Evolutionary conservation across 2,329 filamentous ascomycete species (phyloP).

Genomic region (Nothomitra cinnamomea): DNA sequence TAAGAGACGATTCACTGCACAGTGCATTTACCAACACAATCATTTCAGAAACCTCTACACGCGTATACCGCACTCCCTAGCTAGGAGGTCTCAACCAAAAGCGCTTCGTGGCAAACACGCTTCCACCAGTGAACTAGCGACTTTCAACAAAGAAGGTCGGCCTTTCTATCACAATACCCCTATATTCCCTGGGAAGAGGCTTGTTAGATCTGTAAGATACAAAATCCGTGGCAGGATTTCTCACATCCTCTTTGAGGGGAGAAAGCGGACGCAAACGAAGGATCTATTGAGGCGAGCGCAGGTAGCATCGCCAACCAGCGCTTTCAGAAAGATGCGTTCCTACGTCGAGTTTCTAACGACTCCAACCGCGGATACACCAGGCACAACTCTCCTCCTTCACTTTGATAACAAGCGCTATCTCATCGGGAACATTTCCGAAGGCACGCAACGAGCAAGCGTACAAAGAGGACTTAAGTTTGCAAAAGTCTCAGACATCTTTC

Average conservation of each 20-base stretch:
- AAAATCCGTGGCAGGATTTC: too few relatives aligned
- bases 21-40: too few relatives aligned
- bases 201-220: too few relatives aligned
- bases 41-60: too few relatives aligned
- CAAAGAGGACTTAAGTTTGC: conserved; percentile 48
- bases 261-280: background rate
- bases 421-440: conserved; percentile 69
- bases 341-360: conserved; percentile 60
- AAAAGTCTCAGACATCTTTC: conserved; percentile 60
- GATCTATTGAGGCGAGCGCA: background rate
- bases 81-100: too few relatives aligned
- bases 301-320: background rate
- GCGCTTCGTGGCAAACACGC: too few relatives aligned
- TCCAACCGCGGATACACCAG: conserved; percentile 76
- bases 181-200: too few relatives aligned
- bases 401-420: conserved; percentile 72
- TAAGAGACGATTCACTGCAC: too few relatives aligned
- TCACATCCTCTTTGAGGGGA: background rate
- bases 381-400: conserved; percentile 59
- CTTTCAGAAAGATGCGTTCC: conserved; percentile 43
- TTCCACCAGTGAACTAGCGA: too few relatives aligned
- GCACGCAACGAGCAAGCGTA: conserved; percentile 59
- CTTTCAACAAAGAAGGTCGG: too few relatives aligned
- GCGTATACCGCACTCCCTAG: too few relatives aligned
- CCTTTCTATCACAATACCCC: too few relatives aligned